Evolutionary conservation across 1,284 basidiomycete genomes (phyloP).

Genomic region (Mrakiaceae sp.): DNA sequence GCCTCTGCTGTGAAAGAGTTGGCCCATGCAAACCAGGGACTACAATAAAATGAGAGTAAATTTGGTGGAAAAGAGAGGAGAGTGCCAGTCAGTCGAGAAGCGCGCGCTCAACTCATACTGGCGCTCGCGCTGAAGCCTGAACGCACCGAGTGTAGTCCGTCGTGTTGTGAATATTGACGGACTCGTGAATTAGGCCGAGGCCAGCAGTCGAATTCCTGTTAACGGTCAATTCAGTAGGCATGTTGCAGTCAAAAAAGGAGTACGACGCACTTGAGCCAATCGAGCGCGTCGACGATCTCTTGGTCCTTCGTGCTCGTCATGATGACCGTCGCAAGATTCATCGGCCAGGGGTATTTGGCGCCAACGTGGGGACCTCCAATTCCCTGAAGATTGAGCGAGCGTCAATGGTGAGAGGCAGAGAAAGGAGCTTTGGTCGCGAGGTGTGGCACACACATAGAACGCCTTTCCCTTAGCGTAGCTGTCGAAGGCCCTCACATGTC

Average conservation of each 20-base stretch:
- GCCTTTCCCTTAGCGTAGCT: too few species aligned
- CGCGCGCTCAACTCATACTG: too few species aligned
- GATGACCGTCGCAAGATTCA: slow-evolving; percentile 61
- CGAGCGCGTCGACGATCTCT: slow-evolving; percentile 51
- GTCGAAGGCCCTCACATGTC: too few species aligned
- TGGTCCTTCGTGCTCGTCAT: slow-evolving; percentile 58
- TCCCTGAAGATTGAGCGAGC: neutral
- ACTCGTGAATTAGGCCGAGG: slow-evolving; percentile 66
- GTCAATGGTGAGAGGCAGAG: too few species aligned
- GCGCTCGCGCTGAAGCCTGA: too few species aligned
- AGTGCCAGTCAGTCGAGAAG: neutral
- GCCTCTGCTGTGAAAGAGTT: slow-evolving; percentile 10
- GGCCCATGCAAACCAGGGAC: slow-evolving; percentile 10
- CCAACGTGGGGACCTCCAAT: slow-evolving; percentile 10
- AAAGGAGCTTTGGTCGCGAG: too few species aligned
- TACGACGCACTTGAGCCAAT: slow-evolving; percentile 40
- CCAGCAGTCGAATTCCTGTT: slow-evolving; percentile 50
- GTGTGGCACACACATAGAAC: too few species aligned
- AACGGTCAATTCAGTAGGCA: too few species aligned
- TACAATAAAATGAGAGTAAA: neutral
- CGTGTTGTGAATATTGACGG: slow-evolving; percentile 29
- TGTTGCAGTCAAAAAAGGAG: too few species aligned
- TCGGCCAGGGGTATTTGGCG: slow-evolving; percentile 42
- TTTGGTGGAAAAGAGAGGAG: neutral
- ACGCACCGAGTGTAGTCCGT: too few species aligned